Percentiles rank a stretch among this genome's conserved stretches.
These are phyloP conservation scores for Trichoderma brevicompactum DNA, from an alignment of 2,329 filamentous ascomycete species.

Conservation along the genomic window DNA sequence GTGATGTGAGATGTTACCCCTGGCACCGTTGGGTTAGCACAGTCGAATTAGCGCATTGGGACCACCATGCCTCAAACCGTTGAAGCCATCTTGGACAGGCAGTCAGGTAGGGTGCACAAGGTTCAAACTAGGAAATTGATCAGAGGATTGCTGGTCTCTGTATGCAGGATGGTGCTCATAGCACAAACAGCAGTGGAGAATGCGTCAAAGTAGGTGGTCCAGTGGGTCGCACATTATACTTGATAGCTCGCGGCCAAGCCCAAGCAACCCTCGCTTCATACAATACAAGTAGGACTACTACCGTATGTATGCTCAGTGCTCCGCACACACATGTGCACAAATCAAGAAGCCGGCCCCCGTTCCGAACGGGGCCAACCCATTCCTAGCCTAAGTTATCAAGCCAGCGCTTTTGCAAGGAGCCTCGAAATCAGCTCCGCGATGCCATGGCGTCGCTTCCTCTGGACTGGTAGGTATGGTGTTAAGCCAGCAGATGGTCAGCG, in stretches of 20 bases:
- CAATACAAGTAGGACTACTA: too few species aligned
- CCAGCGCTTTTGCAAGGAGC: too few species aligned
- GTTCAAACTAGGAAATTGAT: constrained; percentile 27
- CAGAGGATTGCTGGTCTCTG: constrained; percentile 16
- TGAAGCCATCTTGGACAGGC: constrained; percentile 8
- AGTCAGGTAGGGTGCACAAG: constrained; percentile 15
- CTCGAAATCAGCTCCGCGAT: constrained; percentile 1
- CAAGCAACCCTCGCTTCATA: too few species aligned
- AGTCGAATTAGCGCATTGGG: constrained; percentile 16
- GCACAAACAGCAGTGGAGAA: constrained; percentile 15
- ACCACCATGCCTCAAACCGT: constrained; percentile 6
- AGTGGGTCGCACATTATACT: constrained; percentile 6
- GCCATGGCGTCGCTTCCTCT: not conserved
- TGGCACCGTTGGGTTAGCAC: constrained; percentile 23
- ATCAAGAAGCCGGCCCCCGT: constrained; percentile 12
- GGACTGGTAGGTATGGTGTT: too few species aligned
- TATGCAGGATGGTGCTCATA: constrained; percentile 17
- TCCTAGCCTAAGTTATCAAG: constrained; percentile 9
- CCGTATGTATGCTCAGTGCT: not conserved
- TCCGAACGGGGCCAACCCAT: constrained; percentile 12
- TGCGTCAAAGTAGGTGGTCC: constrained; percentile 15
- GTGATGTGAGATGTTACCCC: constrained; percentile 18
- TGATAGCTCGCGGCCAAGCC: not conserved
- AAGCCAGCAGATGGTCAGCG: too few species aligned
- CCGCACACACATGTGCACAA: not conserved